Evolutionary conservation across 352 stramenopile species (phyloP), one percentile per base, ranked within the genome.

Genomic region (Halophytophthora polymorphica): DNA sequence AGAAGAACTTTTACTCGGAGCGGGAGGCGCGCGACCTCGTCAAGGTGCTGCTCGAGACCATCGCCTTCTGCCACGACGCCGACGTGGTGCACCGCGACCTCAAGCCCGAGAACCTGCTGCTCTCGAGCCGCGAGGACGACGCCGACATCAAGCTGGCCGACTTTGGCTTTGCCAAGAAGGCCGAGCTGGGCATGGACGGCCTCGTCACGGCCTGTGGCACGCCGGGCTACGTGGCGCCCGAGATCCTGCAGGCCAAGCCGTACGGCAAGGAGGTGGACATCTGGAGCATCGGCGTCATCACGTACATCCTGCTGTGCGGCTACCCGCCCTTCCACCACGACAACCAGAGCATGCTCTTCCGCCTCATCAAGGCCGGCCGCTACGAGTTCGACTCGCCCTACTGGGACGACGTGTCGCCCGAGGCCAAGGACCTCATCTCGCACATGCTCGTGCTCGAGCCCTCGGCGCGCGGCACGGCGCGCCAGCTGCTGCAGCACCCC

Each of bases 61-160:
- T 96, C 46, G 70, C 81, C 31, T 95, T 90, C 68, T 85, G 90
- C 56, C 89, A 97, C 61, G 65, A 80, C 39, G 73, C 71, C 19
- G 73, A 90, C 44, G 79, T 99, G 14, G 93, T 95, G 6, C 92
- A 98, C 59, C 80, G 93, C 17, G 96, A 99, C 58, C 78, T 99
- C 17, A 99, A 99, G 58, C 94, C 96, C 0, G 95, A 98, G 72
- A 99, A 98, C 66, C 64, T 99, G 45, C 71, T 99, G 40, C 75
- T 87, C 53, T 86, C 62, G 42, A 93, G 53, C 53, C 71, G 61
- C 61, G 65, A 81, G 1, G 83, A 92, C 37, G 80, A 88, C 50
- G 83, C 80, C 1, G 76, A 87, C 53, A 95, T 95, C 52, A 93
- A 93, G 45, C 57, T 93, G 17, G 79, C 79, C 0, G 83, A 92